phyloP scores from a whole-genome alignment of 2,329 filamentous ascomycete genomes.

The Pseudocercospora eumusae region DNA sequence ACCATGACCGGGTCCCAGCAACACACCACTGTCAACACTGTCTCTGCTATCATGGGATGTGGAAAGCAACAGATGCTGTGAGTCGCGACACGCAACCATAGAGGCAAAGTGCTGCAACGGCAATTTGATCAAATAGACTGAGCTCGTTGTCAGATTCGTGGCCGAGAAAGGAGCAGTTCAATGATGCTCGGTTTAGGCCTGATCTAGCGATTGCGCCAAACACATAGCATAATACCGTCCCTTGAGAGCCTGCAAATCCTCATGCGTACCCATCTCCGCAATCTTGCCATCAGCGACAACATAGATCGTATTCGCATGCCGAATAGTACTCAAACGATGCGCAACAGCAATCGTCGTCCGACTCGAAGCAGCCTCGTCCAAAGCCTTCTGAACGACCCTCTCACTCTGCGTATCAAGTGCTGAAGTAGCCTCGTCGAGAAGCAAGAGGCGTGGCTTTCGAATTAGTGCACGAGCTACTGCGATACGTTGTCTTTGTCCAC shows the following conservation, averaged over 20 bases:
- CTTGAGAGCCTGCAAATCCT: conserved; percentile 42
- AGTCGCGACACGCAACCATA: too few relatives aligned
- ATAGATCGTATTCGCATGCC: conserved; percentile 45
- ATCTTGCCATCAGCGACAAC: conserved; percentile 45
- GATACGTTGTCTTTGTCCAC: conserved; percentile 59
- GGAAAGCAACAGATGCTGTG: too few relatives aligned
- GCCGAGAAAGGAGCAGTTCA: too few relatives aligned
- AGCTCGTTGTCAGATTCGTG: too few relatives aligned
- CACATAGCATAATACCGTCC: conserved; percentile 51
- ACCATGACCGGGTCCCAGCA: too few relatives aligned
- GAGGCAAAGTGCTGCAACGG: too few relatives aligned
- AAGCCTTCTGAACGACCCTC: conserved; percentile 66
- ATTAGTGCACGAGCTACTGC: conserved; percentile 59
- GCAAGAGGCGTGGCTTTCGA: conserved; percentile 53
- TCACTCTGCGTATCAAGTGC: conserved; percentile 67
- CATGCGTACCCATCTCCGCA: conserved; percentile 44
- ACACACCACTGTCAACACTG: too few relatives aligned
- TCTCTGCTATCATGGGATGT: too few relatives aligned
- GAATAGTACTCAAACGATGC: conserved; percentile 45
- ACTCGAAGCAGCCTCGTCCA: conserved; percentile 55
- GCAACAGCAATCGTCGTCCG: conserved; percentile 48
- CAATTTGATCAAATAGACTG: too few relatives aligned
- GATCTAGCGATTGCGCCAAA: conserved; percentile 46
- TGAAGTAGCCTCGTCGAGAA: conserved; percentile 62
- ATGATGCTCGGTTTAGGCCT: conserved; percentile 25